These are phyloP conservation scores for Plasmodium cynomolgi DNA, from an alignment of 169 alveolate species.

Conservation along the genomic window DNA sequence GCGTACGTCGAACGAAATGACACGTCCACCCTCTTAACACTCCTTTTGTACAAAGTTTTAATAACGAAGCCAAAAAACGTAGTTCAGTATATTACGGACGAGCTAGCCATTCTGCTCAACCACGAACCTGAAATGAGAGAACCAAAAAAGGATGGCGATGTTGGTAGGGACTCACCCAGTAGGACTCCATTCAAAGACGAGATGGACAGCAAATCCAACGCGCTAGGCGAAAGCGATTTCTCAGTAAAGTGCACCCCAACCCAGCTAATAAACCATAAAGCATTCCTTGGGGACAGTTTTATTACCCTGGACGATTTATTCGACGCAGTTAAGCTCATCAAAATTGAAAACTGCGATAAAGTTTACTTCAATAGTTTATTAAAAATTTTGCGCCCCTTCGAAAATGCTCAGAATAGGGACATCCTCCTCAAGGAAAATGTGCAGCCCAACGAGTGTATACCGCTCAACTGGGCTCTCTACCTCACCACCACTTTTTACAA, in stretches of 20 bases:
- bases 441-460: constrained; percentile 12
- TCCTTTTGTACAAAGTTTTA: constrained; percentile 52
- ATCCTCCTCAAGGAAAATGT: constrained; percentile 39
- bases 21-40: constrained; percentile 9
- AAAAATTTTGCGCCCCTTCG: constrained; percentile 37
- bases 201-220: not conserved
- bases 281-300: constrained; percentile 1
- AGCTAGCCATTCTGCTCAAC: constrained; percentile 13
- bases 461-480: constrained; percentile 23
- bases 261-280: constrained; percentile 6
- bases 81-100: constrained; percentile 18
- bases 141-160: not conserved
- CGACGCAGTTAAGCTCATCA: constrained; percentile 20
- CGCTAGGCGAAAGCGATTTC: not conserved
- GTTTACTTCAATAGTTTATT: constrained; percentile 35
- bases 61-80: constrained; percentile 35
- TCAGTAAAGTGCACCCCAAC: not conserved
- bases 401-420: constrained; percentile 18
- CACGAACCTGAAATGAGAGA: not conserved
- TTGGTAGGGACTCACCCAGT: not conserved
- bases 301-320: constrained; percentile 34
- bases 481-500: constrained; percentile 32
- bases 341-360: constrained; percentile 64
- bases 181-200: not conserved
- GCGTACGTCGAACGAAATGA: constrained; percentile 12